These are phyloP conservation scores for Dictyostelium citrinum DNA, from an alignment of 78 protist genomes.

Conservation along the genomic window DNA sequence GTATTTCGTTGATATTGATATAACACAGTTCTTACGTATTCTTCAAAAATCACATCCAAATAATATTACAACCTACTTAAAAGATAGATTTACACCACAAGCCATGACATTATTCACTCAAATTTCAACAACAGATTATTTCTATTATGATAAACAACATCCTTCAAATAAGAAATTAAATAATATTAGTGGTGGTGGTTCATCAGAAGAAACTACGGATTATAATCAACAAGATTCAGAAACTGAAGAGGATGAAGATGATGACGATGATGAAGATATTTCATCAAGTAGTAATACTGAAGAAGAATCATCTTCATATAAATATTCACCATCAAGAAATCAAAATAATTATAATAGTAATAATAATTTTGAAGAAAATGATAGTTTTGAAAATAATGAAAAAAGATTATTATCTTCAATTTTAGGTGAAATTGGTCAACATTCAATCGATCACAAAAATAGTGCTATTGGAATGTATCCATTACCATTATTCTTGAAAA, in stretches of 20 bases:
- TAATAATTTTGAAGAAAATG: background rate
- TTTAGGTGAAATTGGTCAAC: constrained; percentile 2
- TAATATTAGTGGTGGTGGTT: background rate
- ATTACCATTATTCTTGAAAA: constrained; percentile 26
- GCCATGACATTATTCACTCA: constrained; percentile 19
- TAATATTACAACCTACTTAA: constrained; percentile 8
- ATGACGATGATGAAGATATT: background rate
- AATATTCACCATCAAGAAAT: background rate
- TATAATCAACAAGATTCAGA: background rate
- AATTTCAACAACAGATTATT: constrained; percentile 18
- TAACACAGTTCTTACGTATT: constrained; percentile 44
- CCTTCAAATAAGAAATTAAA: background rate
- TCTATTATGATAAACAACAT: constrained; percentile 4
- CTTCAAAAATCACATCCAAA: constrained; percentile 47
- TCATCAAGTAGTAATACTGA: constrained; percentile 8
- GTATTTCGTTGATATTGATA: constrained; percentile 62
- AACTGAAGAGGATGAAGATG: background rate
- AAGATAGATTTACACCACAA: constrained; percentile 13
- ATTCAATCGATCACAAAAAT: background rate
- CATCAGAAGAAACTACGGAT: constrained; percentile 25
- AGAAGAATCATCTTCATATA: background rate
- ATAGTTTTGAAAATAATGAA: background rate
- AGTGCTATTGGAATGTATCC: constrained; percentile 22
- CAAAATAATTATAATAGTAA: background rate
- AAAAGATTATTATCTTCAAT: background rate